Percentiles rank a stretch among this genome's conserved stretches.
Evolutionary conservation across 2,329 filamentous ascomycete species (phyloP).

Genomic region (Thyridium curvatum): DNA sequence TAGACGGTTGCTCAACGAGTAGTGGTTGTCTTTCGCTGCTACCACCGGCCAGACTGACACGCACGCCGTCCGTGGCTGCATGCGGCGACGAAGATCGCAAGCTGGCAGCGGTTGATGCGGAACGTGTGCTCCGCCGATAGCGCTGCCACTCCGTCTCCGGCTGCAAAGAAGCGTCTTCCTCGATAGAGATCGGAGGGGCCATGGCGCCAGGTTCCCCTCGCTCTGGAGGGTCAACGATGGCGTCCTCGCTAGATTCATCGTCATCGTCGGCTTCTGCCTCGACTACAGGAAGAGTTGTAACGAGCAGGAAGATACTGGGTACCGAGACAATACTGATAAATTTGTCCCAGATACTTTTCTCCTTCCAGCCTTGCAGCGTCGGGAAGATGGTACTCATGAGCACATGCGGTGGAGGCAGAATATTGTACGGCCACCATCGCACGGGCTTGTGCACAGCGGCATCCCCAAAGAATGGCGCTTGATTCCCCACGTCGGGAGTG

Average conservation of each 20-base stretch:
- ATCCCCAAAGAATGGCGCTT: conserved; percentile 36
- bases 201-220: conserved; percentile 1
- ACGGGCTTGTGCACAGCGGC: conserved; percentile 34
- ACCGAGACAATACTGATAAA: conserved; percentile 74
- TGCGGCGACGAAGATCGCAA: too few relatives aligned
- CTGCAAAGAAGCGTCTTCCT: conserved; percentile 20
- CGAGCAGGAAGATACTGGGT: conserved; percentile 85
- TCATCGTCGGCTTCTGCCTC: conserved; percentile 59
- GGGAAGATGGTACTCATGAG: conserved; percentile 76
- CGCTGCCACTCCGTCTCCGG: conserved; percentile 53
- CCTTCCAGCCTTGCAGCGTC: conserved; percentile 73
- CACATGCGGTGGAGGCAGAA: conserved; percentile 66
- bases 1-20: too few relatives aligned
- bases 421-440: conserved; percentile 74
- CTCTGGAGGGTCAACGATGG: conserved; percentile 19
- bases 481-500: conserved; percentile 30
- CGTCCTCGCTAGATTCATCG: conserved; percentile 37
- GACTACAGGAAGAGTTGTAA: conserved; percentile 85
- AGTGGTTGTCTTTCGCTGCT: too few relatives aligned
- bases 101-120: conserved; percentile 10
- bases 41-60: not conserved
- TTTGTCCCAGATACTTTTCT: conserved; percentile 82
- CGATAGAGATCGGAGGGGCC: not conserved
- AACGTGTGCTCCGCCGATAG: conserved; percentile 43
- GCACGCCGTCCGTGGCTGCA: not conserved